Evolutionary conservation across 768 basidiomycete genomes (phyloP), one percentile per base, ranked within the genome.

Genomic region (Pulveroboletus sp.): DNA sequence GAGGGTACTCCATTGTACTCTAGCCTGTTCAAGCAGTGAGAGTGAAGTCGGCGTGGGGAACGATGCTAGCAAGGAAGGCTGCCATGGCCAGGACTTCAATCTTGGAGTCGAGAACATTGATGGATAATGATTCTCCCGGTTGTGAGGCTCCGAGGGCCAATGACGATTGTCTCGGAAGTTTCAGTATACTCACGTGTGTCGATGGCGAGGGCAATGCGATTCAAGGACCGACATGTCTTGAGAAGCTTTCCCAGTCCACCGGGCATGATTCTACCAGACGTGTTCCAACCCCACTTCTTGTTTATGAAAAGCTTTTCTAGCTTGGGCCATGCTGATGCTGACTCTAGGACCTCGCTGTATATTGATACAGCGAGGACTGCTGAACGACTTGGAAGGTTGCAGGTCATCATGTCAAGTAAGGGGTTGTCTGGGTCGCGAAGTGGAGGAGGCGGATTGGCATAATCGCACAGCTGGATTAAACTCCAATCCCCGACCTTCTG

Each of bases 261-360:
- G 1, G 49, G 51, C 0, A 57, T 52, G 25, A 59, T 50, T 2
- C 47, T 46, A 2, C 43, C 34, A 7, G 27, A 4, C 6, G 19
- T 34, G 6, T 27, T 38, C 51, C 57, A 56, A 2, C 53, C 56
- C 47, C 35, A 50, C 0, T 40, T 21, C 17, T 20, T 16, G 25
- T 60, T 56, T 14, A 60, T 47, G 40, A 5, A 6, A 5, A 53
- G 17, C 5, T 11, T 2, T 19, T 55, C 35, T 6, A 60, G 11
- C 17, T 32, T 36, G 21, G 43, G 53, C 53, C 57, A 58, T 23
- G 43, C 35, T 9, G 45, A 40, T 1, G 7, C 55, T 13, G 54
- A 24, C 4, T 5, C n/a, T 3, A 49, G 7, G 12, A 58, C 6
- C 3, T 39, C 41, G 6, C 12, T 19, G 14, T 51, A 58, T 2